Evolutionary conservation across 164 flowering plant genomes (phyloP).

Genomic region (Euptelea pleiosperma): DNA sequence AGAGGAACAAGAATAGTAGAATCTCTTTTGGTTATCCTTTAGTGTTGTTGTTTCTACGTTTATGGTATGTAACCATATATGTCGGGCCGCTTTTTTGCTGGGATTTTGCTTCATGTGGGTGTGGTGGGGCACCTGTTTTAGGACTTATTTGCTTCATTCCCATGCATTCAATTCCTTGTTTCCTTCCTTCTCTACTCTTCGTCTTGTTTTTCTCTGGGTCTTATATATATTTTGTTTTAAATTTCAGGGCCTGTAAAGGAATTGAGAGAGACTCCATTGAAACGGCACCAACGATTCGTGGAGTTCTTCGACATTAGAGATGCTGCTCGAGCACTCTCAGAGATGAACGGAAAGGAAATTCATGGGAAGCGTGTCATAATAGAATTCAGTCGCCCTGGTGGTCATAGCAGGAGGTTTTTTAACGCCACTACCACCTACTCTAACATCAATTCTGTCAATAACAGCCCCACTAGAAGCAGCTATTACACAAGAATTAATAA

Average conservation of each 20-base stretch:
- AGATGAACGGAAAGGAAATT: conserved; percentile 72
- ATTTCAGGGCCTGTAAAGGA: conserved; percentile 69
- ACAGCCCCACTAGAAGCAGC: conserved; percentile 1
- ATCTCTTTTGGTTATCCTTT: too few species aligned
- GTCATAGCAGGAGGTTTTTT: conserved; percentile 37
- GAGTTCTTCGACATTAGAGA: conserved; percentile 79
- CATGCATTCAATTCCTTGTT: too few species aligned
- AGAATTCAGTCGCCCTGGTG: conserved; percentile 84
- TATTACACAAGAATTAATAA: neutral
- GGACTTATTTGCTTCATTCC: too few species aligned
- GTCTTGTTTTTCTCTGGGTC: neutral
- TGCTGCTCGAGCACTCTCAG: conserved; percentile 59
- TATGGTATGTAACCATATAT: too few species aligned
- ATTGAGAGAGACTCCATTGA: conserved; percentile 73
- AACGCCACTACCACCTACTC: conserved; percentile 7
- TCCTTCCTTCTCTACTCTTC: conserved; percentile 1
- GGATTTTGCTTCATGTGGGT: too few species aligned
- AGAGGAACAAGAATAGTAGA: too few species aligned
- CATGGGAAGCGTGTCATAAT: conserved; percentile 48
- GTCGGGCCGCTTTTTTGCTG: too few species aligned
- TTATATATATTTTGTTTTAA: neutral
- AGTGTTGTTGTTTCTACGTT: too few species aligned
- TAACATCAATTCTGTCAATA: neutral
- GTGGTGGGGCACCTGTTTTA: too few species aligned
- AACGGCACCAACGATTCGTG: conserved; percentile 62